phyloP scores from a whole-genome alignment of 768 basidiomycete species.

The Psilocybe subaeruginosa region DNA sequence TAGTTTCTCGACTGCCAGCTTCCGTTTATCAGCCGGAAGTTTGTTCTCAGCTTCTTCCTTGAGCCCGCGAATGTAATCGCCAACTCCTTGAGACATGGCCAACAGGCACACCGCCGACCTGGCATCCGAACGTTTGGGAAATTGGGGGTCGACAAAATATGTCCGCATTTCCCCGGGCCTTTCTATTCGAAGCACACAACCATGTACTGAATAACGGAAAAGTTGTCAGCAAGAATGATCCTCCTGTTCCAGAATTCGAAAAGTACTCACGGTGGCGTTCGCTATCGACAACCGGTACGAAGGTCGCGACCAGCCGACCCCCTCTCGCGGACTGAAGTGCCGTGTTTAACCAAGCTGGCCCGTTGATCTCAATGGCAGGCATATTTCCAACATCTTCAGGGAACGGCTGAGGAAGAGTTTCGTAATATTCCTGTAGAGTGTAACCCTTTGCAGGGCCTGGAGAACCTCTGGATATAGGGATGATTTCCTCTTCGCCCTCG shows the following conservation, averaged over 20 bases:
- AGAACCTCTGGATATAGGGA: constrained; percentile 4
- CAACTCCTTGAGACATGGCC: constrained; percentile 66
- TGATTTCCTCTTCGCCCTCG: constrained; percentile 17
- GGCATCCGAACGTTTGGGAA: constrained; percentile 65
- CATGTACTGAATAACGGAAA: constrained; percentile 46
- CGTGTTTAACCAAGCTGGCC: constrained; percentile 54
- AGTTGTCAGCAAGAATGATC: background rate
- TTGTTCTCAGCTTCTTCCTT: constrained; percentile 44
- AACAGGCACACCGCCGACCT: constrained; percentile 68
- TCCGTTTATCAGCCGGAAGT: constrained; percentile 47
- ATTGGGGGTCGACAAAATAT: constrained; percentile 66
- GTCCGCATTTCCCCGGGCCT: constrained; percentile 54
- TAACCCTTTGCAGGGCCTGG: constrained; percentile 25
- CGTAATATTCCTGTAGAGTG: constrained; percentile 61
- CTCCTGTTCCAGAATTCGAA: background rate
- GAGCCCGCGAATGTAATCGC: constrained; percentile 54
- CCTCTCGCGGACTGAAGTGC: constrained; percentile 56
- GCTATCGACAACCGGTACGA: constrained; percentile 43
- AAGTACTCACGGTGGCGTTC: constrained; percentile 45
- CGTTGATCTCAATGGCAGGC: constrained; percentile 54
- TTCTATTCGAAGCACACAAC: constrained; percentile 63
- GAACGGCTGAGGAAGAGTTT: constrained; percentile 67
- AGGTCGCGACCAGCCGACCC: constrained; percentile 42
- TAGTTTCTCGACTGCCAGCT: constrained; percentile 46
- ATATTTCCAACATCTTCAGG: constrained; percentile 53